Conservation (phyloP, 495 filamentous ascomycete species). For the Penicillium daleae region DNA sequence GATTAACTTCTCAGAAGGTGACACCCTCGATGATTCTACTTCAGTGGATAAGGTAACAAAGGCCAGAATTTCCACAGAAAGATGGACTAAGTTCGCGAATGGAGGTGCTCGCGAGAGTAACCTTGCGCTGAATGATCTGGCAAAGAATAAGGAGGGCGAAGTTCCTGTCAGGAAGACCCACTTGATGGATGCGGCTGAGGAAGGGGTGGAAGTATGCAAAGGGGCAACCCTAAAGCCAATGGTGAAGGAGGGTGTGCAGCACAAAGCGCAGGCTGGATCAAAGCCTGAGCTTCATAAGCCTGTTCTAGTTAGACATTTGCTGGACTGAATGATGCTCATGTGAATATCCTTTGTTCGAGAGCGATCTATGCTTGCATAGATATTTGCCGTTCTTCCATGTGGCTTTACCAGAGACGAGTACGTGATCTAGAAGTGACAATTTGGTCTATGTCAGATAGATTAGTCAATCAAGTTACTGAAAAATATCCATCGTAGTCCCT, state of each 20-base stretch:
- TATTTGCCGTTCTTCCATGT: too few relatives aligned
- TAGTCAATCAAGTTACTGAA: background rate
- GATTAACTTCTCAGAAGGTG: conserved; percentile 1
- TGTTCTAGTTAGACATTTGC: background rate
- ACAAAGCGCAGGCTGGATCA: background rate
- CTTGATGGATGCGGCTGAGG: background rate
- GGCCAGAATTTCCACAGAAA: too few relatives aligned
- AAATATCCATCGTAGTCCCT: background rate
- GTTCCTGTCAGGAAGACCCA: background rate
- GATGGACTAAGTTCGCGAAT: background rate
- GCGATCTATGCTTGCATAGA: too few relatives aligned
- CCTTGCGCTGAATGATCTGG: background rate
- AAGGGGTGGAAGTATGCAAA: background rate
- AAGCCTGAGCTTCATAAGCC: background rate
- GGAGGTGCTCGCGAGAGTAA: background rate
- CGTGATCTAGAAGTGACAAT: background rate
- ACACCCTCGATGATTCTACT: background rate
- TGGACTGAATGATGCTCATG: background rate
- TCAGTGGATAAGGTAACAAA: background rate
- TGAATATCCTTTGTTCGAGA: too few relatives aligned
- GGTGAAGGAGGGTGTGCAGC: background rate
- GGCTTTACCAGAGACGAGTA: background rate
- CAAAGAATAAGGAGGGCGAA: background rate
- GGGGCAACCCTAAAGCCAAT: background rate
- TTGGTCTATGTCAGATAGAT: background rate